phyloP scores from a whole-genome alignment of 148 eudicot species.

The Arbutus unedo region DNA sequence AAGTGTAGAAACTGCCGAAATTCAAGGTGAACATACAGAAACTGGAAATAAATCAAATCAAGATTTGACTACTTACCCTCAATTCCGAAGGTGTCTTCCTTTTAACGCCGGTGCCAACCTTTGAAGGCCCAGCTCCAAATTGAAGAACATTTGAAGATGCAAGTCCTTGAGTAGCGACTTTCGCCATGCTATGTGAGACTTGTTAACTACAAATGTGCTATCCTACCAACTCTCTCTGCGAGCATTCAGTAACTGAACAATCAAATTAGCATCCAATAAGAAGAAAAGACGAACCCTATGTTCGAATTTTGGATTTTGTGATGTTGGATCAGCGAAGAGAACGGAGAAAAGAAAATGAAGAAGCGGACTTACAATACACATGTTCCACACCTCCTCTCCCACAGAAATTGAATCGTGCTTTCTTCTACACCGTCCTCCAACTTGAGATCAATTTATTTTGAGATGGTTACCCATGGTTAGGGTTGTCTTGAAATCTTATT shows the following conservation, averaged over 20 bases:
- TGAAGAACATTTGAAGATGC: slow-evolving; percentile 39
- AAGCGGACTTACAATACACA: too few relatives aligned
- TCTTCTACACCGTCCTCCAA: too few relatives aligned
- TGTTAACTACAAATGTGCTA: neutral
- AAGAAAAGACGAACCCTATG: neutral
- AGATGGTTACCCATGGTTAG: too few relatives aligned
- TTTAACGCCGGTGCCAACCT: slow-evolving; percentile 40
- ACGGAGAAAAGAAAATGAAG: neutral
- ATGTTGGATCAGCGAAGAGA: neutral
- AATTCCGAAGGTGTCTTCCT: slow-evolving; percentile 88
- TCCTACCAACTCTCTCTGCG: slow-evolving; percentile 14
- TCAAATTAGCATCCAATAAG: neutral
- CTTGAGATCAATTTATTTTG: too few relatives aligned
- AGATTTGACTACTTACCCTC: slow-evolving; percentile 43
- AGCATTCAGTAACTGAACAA: neutral
- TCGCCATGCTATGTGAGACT: slow-evolving; percentile 47
- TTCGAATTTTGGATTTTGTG: too few relatives aligned
- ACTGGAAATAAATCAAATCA: neutral
- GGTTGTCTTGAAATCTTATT: too few relatives aligned
- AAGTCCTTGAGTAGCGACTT: slow-evolving; percentile 57
- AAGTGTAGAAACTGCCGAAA: neutral
- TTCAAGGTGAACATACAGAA: neutral
- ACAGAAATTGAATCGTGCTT: too few relatives aligned
- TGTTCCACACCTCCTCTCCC: too few relatives aligned
- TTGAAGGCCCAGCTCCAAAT: slow-evolving; percentile 41